Conservation (phyloP, 768 basidiomycete species). For the Tephrocybe rancida region DNA sequence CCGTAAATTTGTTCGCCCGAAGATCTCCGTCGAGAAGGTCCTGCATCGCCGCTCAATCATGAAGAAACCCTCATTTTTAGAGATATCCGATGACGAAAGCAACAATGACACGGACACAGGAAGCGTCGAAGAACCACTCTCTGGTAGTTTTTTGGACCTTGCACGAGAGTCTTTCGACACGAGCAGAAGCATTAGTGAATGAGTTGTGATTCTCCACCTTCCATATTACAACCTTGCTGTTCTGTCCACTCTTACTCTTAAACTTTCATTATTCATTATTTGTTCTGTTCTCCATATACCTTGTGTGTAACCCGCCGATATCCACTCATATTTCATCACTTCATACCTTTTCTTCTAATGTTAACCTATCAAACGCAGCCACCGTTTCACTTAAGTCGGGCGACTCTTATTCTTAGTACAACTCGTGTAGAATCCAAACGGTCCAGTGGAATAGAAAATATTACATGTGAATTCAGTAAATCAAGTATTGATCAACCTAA, state of each 20-base stretch:
- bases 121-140: conserved; percentile 21
- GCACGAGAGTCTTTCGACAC: conserved; percentile 56
- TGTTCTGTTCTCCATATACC: conserved; percentile 17
- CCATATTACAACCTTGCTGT: neutral
- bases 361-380: conserved; percentile 12
- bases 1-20: conserved; percentile 30
- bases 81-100: conserved; percentile 58
- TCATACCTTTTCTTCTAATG: conserved; percentile 12
- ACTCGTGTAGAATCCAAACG: conserved; percentile 19
- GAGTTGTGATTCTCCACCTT: conserved; percentile 12
- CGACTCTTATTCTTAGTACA: neutral
- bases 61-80: conserved; percentile 73
- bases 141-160: conserved; percentile 53
- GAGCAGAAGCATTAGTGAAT: conserved; percentile 32
- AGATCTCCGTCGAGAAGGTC: conserved; percentile 37
- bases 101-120: conserved; percentile 30
- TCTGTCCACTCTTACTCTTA: neutral
- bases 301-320: conserved; percentile 16
- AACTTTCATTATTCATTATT: conserved; percentile 13
- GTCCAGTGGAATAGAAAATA: conserved; percentile 12
- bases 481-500: conserved; percentile 11
- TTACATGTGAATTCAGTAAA: conserved; percentile 15
- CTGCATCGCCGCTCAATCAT: conserved; percentile 55
- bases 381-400: too few species aligned
- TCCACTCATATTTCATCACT: neutral